A percentile compares a stretch with the other conserved stretches of the same genome.
phyloP scores from a whole-genome alignment of 139 green algal species.

The Penium margaritaceum region DNA sequence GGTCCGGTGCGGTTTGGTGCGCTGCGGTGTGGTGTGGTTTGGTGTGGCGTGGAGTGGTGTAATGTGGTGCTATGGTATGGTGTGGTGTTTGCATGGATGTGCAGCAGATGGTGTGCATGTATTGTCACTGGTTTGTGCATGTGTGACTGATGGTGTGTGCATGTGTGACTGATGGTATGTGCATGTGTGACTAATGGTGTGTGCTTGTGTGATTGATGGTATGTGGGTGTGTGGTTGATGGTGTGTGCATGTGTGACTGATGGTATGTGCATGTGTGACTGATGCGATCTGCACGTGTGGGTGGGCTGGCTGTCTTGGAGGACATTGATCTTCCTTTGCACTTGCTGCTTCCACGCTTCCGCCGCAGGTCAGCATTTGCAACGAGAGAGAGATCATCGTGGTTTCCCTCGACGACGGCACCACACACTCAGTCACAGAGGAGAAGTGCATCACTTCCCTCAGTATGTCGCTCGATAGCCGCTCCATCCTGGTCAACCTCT shows the following conservation, averaged over 20 bases:
- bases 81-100: too few species aligned
- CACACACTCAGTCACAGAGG: constrained; percentile 53
- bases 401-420: constrained; percentile 52
- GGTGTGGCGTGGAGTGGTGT: too few species aligned
- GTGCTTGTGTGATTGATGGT: background rate
- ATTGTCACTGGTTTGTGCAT: too few species aligned
- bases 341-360: background rate
- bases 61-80: too few species aligned
- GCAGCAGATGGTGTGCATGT: too few species aligned
- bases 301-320: too few species aligned
- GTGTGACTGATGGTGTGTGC: background rate
- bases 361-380: constrained; percentile 52
- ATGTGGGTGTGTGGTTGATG: background rate
- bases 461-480: constrained; percentile 51
- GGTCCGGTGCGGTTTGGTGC: too few species aligned
- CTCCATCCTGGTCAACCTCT: constrained; percentile 57
- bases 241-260: background rate
- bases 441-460: constrained; percentile 55
- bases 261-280: too few species aligned
- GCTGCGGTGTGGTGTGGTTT: too few species aligned
- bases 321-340: too few species aligned
- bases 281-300: too few species aligned
- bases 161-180: background rate
- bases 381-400: constrained; percentile 60
- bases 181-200: background rate